Evolutionary conservation across 768 basidiomycete species (phyloP).

Genomic region (Termitomyces sp.): DNA sequence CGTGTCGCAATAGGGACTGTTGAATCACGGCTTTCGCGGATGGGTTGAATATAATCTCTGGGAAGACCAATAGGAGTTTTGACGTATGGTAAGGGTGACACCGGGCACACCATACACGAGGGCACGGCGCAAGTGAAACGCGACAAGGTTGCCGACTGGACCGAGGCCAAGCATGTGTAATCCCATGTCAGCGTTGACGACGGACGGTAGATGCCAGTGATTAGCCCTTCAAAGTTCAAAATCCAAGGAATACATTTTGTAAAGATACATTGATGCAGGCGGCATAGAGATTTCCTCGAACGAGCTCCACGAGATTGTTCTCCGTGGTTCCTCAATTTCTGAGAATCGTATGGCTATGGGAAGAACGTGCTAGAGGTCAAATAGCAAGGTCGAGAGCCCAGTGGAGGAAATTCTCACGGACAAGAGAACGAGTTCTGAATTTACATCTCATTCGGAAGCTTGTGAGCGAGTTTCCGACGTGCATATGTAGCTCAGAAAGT

Average conservation of each 20-base stretch:
- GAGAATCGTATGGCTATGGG: slow-evolving; percentile 63
- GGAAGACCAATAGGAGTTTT: too few species aligned
- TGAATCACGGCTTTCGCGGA: too few species aligned
- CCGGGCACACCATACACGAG: too few species aligned
- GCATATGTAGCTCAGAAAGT: too few species aligned
- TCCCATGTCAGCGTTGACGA: slow-evolving; percentile 46
- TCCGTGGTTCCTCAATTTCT: slow-evolving; percentile 64
- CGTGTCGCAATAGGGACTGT: too few species aligned
- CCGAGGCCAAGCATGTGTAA: slow-evolving; percentile 80
- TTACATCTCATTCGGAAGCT: too few species aligned
- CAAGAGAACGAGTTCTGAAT: slow-evolving; percentile 72
- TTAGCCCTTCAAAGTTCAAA: too few species aligned
- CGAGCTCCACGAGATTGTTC: slow-evolving; percentile 75
- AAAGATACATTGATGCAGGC: slow-evolving; percentile 87
- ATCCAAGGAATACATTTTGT: too few species aligned
- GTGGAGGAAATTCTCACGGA: slow-evolving; percentile 72
- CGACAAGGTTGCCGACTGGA: slow-evolving; percentile 77
- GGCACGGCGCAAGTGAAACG: slow-evolving; percentile 70
- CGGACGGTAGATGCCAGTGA: too few species aligned
- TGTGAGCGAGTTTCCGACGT: too few species aligned
- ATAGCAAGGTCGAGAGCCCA: slow-evolving; percentile 76
- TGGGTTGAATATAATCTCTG: too few species aligned
- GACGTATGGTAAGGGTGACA: too few species aligned
- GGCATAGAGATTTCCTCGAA: slow-evolving; percentile 94
- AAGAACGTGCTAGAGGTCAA: slow-evolving; percentile 84